phyloP scores from a whole-genome alignment of 768 basidiomycete genomes.

The Pisolithus microcarpus region DNA sequence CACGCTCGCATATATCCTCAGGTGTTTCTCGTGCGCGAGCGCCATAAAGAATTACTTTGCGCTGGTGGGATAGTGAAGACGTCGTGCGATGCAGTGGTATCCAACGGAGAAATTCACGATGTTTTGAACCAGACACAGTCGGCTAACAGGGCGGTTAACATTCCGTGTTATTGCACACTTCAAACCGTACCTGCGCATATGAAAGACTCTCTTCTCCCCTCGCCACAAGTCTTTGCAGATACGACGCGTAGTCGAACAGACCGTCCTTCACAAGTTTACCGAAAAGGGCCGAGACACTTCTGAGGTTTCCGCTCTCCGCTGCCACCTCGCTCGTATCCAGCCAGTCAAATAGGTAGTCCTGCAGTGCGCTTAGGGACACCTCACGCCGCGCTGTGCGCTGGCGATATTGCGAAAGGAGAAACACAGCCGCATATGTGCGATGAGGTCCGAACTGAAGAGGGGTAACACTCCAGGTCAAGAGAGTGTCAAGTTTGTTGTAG shows the following conservation, averaged over 20 bases:
- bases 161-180: neutral
- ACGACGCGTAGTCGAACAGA: constrained; percentile 66
- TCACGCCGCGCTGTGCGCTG: constrained; percentile 59
- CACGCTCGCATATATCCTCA: constrained; percentile 62
- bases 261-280: constrained; percentile 65
- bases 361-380: constrained; percentile 52
- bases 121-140: constrained; percentile 40
- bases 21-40: constrained; percentile 60
- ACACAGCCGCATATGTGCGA: constrained; percentile 66
- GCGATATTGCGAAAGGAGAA: constrained; percentile 58
- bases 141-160: constrained; percentile 4
- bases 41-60: constrained; percentile 65
- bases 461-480: constrained; percentile 78
- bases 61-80: constrained; percentile 56
- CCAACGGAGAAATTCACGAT: constrained; percentile 62
- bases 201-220: constrained; percentile 63
- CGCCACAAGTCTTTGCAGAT: constrained; percentile 76
- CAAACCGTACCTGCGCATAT: constrained; percentile 39
- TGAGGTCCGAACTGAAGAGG: constrained; percentile 79
- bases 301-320: constrained; percentile 46
- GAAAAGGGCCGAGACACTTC: constrained; percentile 58
- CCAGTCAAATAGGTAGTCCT: constrained; percentile 79
- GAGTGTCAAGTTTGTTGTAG: constrained; percentile 61
- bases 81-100: constrained; percentile 62
- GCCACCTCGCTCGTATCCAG: constrained; percentile 61